Evolutionary conservation across 2,329 filamentous ascomycete species (phyloP).

Genomic region (Penicillium sp.): DNA sequence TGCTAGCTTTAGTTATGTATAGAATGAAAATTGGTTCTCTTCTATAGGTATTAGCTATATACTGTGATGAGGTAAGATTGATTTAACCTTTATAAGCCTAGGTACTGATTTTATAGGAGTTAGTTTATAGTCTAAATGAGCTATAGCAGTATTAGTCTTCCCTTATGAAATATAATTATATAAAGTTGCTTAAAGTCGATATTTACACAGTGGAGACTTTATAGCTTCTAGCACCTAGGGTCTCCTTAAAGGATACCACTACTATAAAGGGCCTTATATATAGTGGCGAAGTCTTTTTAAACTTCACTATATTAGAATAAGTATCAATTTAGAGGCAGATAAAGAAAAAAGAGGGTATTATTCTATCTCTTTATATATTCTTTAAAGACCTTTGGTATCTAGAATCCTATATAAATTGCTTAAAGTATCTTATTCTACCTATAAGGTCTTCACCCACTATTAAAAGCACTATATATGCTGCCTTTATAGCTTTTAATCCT

Average conservation of each 20-base stretch:
- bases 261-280: conserved; percentile 6
- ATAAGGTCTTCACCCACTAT: conserved; percentile 7
- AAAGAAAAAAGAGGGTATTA: conserved; percentile 6
- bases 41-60: conserved; percentile 3
- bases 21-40: conserved; percentile 7
- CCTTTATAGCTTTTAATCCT: conserved; percentile 1
- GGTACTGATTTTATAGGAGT: conserved; percentile 7
- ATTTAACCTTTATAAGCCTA: neutral
- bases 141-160: conserved; percentile 8
- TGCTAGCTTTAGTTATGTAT: conserved; percentile 6
- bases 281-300: conserved; percentile 9
- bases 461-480: conserved; percentile 4
- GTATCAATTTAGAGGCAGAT: conserved; percentile 9
- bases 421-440: conserved; percentile 12
- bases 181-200: conserved; percentile 6
- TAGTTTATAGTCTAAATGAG: conserved; percentile 4
- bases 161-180: conserved; percentile 6
- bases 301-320: conserved; percentile 8
- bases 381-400: conserved; percentile 18
- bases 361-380: conserved; percentile 16
- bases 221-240: conserved; percentile 8
- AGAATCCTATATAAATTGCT: conserved; percentile 13
- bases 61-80: conserved; percentile 4
- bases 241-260: conserved; percentile 6
- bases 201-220: conserved; percentile 6